Base-by-base conservation (phyloP, 805 yeast species). In the Geotrichum ghanense region DNA sequence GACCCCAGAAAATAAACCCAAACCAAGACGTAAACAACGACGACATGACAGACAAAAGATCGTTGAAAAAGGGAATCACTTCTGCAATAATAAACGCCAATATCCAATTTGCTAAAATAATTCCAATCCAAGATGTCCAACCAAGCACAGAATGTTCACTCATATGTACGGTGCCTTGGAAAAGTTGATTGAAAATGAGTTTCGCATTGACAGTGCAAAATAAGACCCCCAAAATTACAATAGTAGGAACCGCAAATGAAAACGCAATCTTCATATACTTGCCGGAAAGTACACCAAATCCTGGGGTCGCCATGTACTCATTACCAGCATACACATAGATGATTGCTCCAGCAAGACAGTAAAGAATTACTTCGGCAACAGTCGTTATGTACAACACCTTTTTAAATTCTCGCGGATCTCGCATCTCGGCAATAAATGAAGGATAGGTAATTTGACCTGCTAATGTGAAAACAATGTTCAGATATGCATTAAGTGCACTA, bases 391-490 rank as follows among this genome's bases (percentile, higher is more conserved):
- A 68, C 22, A 77, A 59, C 1, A 79, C 81, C 61, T 76, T 77
- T 50, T 68, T 72, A 65, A 77, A 77, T 45, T 77, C 81, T 42
- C 62, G 62, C 24, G 82, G 83, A 44, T 67, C 63, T 51, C 66
- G 68, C 83, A 77, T 77, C 54, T 77, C 79, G 12, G 75, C 66
- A 48, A 77, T 77, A 59, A 77, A 77, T 19, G 80, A 75, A 1
- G 81, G 82, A 51, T 76, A 77, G 3, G 78, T 74, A 58, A 77
- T 73, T 59, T 77, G 83, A 3, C 83, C 83, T 21, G 75, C 81
- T 61, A 77, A 76, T 1, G 81, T 76, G 59, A 76, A 77, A 20
- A 75, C 76, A 53, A 77, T 77, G 61, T 77, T 77, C 54, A 77
- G 65, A 50, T 72, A 66, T 0, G 82, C 81, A 35, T 69, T 59